Evolutionary conservation across 2,329 filamentous ascomycete genomes (phyloP), one percentile per base, ranked within the genome.

Genomic region (Hypoxylon sp.): DNA sequence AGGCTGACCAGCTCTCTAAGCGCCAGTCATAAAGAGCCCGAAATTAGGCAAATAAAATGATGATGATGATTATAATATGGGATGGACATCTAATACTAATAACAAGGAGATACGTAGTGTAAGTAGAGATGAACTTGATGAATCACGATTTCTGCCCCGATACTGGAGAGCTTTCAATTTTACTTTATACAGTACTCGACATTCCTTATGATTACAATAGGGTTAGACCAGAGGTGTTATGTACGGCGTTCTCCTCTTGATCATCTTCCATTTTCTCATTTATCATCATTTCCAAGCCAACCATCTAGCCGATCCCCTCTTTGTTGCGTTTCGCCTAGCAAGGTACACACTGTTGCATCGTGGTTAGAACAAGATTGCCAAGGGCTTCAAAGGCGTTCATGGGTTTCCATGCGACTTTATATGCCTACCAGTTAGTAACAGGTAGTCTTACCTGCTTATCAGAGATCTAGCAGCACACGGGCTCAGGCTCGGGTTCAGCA

Each of bases 401-500:
- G 30, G 29, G 14, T 5, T 14, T 5, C 16, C 11, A 32, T 16
- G 7, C 37, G 30, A 11, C 23, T n/a, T n/a, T n/a, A n/a, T n/a
- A n/a, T n/a, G n/a, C n/a, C n/a, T n/a, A n/a, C 30, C 9, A 34
- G 30, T 34, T 8, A 34, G 30, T n/a, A 34, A 16, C 14, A 34
- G 16, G 5, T 9, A 14, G 16, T n/a, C 29, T 50, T 21, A 50
- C 47, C 12, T 21, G 16, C 23, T 50, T 34, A 21, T 50, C 29
- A 9, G 47, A 34, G 29, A 50, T 14, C 47, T 45, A 43, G 32
- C 32, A 58, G 19, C 43, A 58, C 9, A 41, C 30, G n/a, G 54
- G 45, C 45, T 48, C 45, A 16, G 39, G 27, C 25, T 7, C 41
- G 6, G 46, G 47, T 5, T 51, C 32, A 9, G 55, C 45, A 34